Percentiles rank a stretch among this genome's conserved stretches.
Conservation (phyloP, 352 stramenopile species). For the Pythium rishiriense region DNA sequence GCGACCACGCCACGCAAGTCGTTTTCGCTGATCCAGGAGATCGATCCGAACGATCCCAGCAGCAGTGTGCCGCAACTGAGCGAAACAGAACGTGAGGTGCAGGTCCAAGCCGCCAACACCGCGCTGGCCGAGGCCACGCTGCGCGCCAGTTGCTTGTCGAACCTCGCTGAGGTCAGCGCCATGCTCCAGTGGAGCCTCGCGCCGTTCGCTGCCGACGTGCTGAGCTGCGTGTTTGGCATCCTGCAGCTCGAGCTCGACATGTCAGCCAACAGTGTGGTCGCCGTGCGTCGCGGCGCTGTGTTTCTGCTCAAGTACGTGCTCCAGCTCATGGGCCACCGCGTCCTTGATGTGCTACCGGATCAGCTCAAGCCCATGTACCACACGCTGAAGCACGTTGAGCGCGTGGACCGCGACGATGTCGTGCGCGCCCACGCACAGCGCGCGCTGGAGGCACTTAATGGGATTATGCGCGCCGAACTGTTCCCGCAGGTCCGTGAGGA, state of each 20-base stretch:
- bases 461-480: slow-evolving; percentile 75
- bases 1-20: slow-evolving; percentile 10
- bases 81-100: slow-evolving; percentile 10
- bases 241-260: slow-evolving; percentile 68
- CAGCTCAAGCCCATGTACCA: slow-evolving; percentile 76
- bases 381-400: slow-evolving; percentile 70
- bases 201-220: slow-evolving; percentile 70
- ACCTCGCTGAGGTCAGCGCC: slow-evolving; percentile 79
- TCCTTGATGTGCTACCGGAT: slow-evolving; percentile 72
- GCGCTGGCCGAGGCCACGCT: slow-evolving; percentile 57
- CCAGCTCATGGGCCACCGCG: slow-evolving; percentile 71
- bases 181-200: slow-evolving; percentile 74
- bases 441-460: slow-evolving; percentile 50
- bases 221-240: slow-evolving; percentile 80
- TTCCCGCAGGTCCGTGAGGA: slow-evolving; percentile 44
- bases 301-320: slow-evolving; percentile 81
- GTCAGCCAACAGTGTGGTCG: slow-evolving; percentile 35
- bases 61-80: neutral
- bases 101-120: slow-evolving; percentile 13
- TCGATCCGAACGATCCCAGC: slow-evolving; percentile 24
- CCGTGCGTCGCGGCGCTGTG: slow-evolving; percentile 71
- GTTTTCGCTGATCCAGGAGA: slow-evolving; percentile 63
- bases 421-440: slow-evolving; percentile 66
- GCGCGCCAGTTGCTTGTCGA: slow-evolving; percentile 85
- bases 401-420: slow-evolving; percentile 60